Evolutionary conservation across 31 red algal genomes (phyloP).

Genomic region (Endocladia muricata): DNA sequence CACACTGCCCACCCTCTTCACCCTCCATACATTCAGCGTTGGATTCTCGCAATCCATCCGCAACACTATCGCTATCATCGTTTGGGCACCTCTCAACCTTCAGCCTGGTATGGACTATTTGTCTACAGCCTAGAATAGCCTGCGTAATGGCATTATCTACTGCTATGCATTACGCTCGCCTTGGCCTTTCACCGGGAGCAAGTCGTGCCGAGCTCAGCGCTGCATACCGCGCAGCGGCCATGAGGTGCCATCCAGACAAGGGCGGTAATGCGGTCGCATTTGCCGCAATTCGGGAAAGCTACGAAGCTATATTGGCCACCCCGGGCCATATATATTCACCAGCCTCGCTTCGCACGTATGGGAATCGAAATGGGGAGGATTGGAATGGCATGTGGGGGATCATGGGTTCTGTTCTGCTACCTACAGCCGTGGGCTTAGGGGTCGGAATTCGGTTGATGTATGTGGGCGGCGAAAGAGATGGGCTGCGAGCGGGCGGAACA

Average conservation of each 20-base stretch:
- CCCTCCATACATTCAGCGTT: not conserved
- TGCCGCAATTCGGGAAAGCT: conserved; percentile 41
- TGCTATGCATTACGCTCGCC: conserved; percentile 43
- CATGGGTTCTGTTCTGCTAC: conserved; percentile 45
- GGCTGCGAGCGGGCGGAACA: conserved; percentile 60
- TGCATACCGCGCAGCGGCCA: conserved; percentile 60
- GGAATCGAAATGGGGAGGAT: not conserved
- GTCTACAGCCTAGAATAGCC: not conserved
- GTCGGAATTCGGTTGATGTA: conserved; percentile 67
- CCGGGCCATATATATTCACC: not conserved
- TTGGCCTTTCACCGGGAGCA: conserved; percentile 28
- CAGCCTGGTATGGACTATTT: not conserved
- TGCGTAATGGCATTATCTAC: not conserved
- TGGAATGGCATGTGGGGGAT: conserved; percentile 48
- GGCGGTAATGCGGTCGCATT: conserved; percentile 41
- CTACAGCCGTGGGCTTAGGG: conserved; percentile 47
- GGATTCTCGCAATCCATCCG: no score
- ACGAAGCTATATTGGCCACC: conserved; percentile 30
- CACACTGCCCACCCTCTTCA: not conserved
- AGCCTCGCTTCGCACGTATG: conserved; percentile 52
- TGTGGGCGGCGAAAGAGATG: conserved; percentile 35
- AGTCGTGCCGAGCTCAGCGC: conserved; percentile 35
- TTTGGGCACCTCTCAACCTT: not conserved
- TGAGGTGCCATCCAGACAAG: conserved; percentile 57
- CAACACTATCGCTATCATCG: not conserved